These are phyloP conservation scores for Mucor sp. DNA, from an alignment of 371 early-diverging fungal species.

Conservation along the genomic window DNA sequence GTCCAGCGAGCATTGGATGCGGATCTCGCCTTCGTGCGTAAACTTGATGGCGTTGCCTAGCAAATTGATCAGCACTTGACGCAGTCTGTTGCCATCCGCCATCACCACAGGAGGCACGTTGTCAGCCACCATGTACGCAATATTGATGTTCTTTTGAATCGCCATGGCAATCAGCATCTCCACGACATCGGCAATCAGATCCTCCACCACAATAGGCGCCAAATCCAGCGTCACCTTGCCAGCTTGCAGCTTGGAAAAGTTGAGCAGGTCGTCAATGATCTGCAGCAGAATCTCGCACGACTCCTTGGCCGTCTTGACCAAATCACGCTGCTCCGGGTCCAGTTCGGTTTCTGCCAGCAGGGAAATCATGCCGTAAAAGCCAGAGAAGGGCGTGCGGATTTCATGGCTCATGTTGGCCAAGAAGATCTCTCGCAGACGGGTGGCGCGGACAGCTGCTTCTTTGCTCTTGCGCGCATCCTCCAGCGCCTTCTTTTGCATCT, in stretches of 20 bases:
- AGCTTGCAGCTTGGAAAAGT: slow-evolving; percentile 67
- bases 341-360: slow-evolving; percentile 54
- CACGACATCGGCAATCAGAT: slow-evolving; percentile 56
- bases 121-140: slow-evolving; percentile 44
- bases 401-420: slow-evolving; percentile 64
- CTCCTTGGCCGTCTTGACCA: slow-evolving; percentile 61
- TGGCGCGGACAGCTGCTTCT: slow-evolving; percentile 50
- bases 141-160: slow-evolving; percentile 50
- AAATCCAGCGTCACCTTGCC: slow-evolving; percentile 61
- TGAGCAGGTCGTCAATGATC: slow-evolving; percentile 65
- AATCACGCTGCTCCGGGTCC: slow-evolving; percentile 57
- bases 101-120: slow-evolving; percentile 40
- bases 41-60: slow-evolving; percentile 55
- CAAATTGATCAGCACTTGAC: slow-evolving; percentile 45
- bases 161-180: slow-evolving; percentile 59
- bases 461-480: slow-evolving; percentile 47
- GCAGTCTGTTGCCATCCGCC: slow-evolving; percentile 52
- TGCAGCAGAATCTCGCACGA: slow-evolving; percentile 62
- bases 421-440: slow-evolving; percentile 52
- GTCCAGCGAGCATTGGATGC: slow-evolving; percentile 41
- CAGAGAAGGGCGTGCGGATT: slow-evolving; percentile 60
- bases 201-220: slow-evolving; percentile 51
- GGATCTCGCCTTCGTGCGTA: slow-evolving; percentile 58
- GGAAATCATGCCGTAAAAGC: slow-evolving; percentile 63
- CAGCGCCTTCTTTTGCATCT: slow-evolving; percentile 48